Percentiles rank a stretch among this genome's conserved stretches.
Evolutionary conservation across 495 filamentous ascomycete genomes (phyloP).

Genomic region (Penicillium tannophilum): DNA sequence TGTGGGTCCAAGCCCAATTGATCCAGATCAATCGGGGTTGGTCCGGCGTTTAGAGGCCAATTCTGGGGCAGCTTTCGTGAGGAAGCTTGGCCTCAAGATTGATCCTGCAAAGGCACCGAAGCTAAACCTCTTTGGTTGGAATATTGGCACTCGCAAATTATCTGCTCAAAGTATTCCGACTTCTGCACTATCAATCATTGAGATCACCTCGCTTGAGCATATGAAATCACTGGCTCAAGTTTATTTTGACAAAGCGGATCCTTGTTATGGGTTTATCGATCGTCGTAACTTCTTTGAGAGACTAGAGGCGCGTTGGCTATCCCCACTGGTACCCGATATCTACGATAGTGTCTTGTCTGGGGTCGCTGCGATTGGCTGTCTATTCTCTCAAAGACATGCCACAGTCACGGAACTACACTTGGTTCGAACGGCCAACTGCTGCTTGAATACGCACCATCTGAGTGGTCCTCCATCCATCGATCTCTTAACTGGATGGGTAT

Average conservation of each 20-base stretch:
- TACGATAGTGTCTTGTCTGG: slow-evolving; percentile 49
- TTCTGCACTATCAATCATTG: slow-evolving; percentile 26
- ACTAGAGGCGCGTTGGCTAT: slow-evolving; percentile 37
- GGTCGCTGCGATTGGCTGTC: slow-evolving; percentile 44
- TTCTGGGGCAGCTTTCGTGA: slow-evolving; percentile 53
- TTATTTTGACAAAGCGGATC: slow-evolving; percentile 51
- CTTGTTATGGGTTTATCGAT: slow-evolving; percentile 53
- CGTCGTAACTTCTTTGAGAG: slow-evolving; percentile 28
- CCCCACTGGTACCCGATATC: slow-evolving; percentile 8
- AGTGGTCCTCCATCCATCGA: slow-evolving; percentile 29
- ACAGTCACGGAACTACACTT: slow-evolving; percentile 38
- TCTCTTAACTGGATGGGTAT: slow-evolving; percentile 46
- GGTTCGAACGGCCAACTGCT: slow-evolving; percentile 34
- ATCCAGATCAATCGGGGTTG: slow-evolving; percentile 32
- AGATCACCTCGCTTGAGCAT: slow-evolving; percentile 38
- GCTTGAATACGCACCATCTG: slow-evolving; percentile 35
- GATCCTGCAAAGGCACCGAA: slow-evolving; percentile 51
- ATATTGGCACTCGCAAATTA: slow-evolving; percentile 44
- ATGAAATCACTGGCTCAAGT: slow-evolving; percentile 38
- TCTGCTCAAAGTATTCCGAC: slow-evolving; percentile 9
- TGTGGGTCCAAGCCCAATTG: neutral
- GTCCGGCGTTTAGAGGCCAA: slow-evolving; percentile 45
- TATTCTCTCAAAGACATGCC: slow-evolving; percentile 38
- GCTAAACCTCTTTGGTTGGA: slow-evolving; percentile 56
- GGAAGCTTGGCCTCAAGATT: slow-evolving; percentile 50